phyloP scores from a whole-genome alignment of 352 stramenopile species.

The Phytophthora chlamydospora region DNA sequence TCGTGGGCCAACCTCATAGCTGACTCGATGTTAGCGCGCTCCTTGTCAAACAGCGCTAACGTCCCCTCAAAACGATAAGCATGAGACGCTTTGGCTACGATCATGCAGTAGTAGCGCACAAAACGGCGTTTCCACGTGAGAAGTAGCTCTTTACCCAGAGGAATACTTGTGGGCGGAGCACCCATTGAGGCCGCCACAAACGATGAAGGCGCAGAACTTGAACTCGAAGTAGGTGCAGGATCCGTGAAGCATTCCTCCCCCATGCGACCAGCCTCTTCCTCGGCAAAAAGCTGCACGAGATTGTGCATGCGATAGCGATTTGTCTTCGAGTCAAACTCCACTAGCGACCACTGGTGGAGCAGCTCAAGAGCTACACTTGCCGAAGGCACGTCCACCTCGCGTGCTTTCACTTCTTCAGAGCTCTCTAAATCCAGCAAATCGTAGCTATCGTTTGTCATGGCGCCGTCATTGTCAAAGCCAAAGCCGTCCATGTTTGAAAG shows the following conservation, averaged over 20 bases:
- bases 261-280: conserved; percentile 73
- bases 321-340: conserved; percentile 74
- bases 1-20: conserved; percentile 79
- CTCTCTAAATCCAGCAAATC: conserved; percentile 78
- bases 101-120: conserved; percentile 87
- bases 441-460: conserved; percentile 81
- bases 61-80: conserved; percentile 78
- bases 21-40: conserved; percentile 84
- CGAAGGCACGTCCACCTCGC: conserved; percentile 47
- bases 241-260: conserved; percentile 52
- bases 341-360: conserved; percentile 82
- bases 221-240: conserved; percentile 10
- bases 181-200: conserved; percentile 47
- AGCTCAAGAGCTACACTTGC: conserved; percentile 60
- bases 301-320: conserved; percentile 87
- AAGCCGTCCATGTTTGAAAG: conserved; percentile 77
- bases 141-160: conserved; percentile 65
- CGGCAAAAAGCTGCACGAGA: conserved; percentile 83
- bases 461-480: conserved; percentile 78
- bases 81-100: conserved; percentile 76
- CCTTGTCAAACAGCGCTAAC: conserved; percentile 76
- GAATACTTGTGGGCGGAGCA: conserved; percentile 34
- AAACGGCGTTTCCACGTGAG: conserved; percentile 84
- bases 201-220: conserved; percentile 34
- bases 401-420: conserved; percentile 66